Conservation (phyloP, 345 rosid genomes). For the Theobroma cacao region DNA sequence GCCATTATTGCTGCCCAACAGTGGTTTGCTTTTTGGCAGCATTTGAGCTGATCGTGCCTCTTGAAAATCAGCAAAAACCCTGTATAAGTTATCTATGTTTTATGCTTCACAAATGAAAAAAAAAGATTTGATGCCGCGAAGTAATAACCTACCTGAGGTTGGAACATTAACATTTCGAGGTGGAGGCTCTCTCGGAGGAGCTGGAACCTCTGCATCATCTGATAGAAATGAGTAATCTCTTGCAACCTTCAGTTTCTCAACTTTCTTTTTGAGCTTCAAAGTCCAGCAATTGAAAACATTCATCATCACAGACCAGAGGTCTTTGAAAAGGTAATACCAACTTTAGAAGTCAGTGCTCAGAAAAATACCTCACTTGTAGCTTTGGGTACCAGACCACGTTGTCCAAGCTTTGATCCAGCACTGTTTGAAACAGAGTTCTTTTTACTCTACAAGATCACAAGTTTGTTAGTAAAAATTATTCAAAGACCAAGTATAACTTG, state of each 20-base stretch:
- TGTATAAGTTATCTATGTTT: constrained; percentile 62
- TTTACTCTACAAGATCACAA: constrained; percentile 48
- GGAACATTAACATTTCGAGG: constrained; percentile 38
- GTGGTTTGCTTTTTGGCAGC: constrained; percentile 48
- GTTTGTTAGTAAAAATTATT: background rate
- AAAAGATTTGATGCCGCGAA: constrained; percentile 8
- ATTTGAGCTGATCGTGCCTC: constrained; percentile 59
- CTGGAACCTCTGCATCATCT: constrained; percentile 72
- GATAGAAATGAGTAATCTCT: constrained; percentile 93
- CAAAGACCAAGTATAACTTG: background rate
- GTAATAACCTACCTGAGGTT: constrained; percentile 54
- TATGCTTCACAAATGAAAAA: constrained; percentile 20
- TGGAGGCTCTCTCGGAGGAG: constrained; percentile 47
- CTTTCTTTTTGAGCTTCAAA: constrained; percentile 55
- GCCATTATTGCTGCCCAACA: constrained; percentile 41
- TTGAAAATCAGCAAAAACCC: constrained; percentile 76
- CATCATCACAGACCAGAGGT: background rate
- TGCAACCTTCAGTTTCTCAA: constrained; percentile 62
- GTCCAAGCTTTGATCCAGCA: constrained; percentile 39
- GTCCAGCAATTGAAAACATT: constrained; percentile 6
- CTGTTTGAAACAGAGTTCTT: constrained; percentile 39
- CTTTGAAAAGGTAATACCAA: constrained; percentile 2
- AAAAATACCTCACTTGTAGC: constrained; percentile 48
- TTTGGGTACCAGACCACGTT: constrained; percentile 28
- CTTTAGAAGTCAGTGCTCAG: background rate